Evolutionary conservation across 306 rosid genomes (phyloP).

Genomic region (Delonix regia): DNA sequence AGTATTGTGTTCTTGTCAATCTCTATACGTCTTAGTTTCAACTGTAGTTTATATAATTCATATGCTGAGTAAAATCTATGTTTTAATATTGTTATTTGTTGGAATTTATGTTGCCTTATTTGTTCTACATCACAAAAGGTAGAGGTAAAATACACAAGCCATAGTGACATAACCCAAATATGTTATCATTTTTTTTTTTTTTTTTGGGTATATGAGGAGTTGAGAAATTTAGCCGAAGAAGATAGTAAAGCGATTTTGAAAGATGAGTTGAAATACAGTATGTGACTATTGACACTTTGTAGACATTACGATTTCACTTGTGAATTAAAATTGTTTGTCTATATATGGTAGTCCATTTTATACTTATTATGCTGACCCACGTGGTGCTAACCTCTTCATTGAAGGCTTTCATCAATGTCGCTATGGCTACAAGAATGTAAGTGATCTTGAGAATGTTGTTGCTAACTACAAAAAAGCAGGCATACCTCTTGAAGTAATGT

Average conservation of each 20-base stretch:
- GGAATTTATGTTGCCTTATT: not conserved
- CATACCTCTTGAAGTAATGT: conserved; percentile 92
- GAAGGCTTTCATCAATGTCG: conserved; percentile 93
- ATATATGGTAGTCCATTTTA: not conserved
- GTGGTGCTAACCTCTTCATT: conserved; percentile 9
- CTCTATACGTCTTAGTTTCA: not conserved
- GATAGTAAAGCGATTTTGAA: not conserved
- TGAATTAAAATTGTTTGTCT: conserved; percentile 1
- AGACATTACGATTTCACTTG: not conserved
- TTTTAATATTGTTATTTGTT: not conserved
- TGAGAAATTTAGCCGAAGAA: not conserved
- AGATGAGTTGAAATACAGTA: not conserved
- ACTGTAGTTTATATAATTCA: not conserved
- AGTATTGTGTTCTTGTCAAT: not conserved
- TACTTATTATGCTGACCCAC: conserved; percentile 24
- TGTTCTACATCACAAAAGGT: not conserved
- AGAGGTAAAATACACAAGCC: not conserved
- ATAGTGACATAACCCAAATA: not conserved
- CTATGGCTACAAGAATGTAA: conserved; percentile 76
- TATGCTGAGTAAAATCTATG: not conserved
- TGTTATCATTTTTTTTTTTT: not conserved
- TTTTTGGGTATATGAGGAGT: not conserved
- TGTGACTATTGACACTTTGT: not conserved
- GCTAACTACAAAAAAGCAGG: conserved; percentile 68
- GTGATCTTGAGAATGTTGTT: conserved; percentile 64